A percentile compares a stretch with the other conserved stretches of the same genome.
Conservation (phyloP, 1,284 basidiomycete species). For the Leccinum insigne region DNA sequence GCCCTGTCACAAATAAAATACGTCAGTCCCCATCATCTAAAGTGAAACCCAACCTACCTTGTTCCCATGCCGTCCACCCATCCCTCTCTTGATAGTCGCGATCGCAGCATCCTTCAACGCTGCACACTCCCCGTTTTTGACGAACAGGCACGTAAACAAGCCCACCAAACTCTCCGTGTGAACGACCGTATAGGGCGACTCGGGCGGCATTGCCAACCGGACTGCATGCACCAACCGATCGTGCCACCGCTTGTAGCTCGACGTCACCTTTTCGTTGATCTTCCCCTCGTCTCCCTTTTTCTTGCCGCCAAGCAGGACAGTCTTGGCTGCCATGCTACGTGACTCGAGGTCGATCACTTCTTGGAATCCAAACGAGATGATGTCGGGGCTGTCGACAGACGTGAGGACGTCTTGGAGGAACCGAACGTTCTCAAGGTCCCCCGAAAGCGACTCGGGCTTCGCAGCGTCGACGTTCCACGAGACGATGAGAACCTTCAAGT, state of each 20-base stretch:
- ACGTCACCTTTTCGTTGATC: slow-evolving; percentile 78
- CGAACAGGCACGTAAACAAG: slow-evolving; percentile 86
- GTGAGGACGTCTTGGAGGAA: slow-evolving; percentile 74
- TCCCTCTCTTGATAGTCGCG: slow-evolving; percentile 89
- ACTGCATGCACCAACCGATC: slow-evolving; percentile 80
- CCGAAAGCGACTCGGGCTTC: slow-evolving; percentile 72
- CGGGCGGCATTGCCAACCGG: slow-evolving; percentile 63
- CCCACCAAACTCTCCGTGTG: slow-evolving; percentile 92
- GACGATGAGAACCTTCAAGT: slow-evolving; percentile 79
- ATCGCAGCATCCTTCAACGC: slow-evolving; percentile 73
- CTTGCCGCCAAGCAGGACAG: slow-evolving; percentile 73
- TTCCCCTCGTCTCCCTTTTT: slow-evolving; percentile 65
- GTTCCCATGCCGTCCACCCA: slow-evolving; percentile 94
- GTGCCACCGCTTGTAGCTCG: slow-evolving; percentile 86
- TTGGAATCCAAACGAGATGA: slow-evolving; percentile 94
- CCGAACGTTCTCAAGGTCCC: slow-evolving; percentile 61
- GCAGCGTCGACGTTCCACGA: slow-evolving; percentile 96
- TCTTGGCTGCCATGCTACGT: slow-evolving; percentile 90
- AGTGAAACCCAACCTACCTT: slow-evolving; percentile 56
- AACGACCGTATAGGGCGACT: slow-evolving; percentile 74
- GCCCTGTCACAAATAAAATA: slow-evolving; percentile 50
- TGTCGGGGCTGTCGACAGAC: slow-evolving; percentile 77
- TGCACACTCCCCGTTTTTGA: slow-evolving; percentile 63
- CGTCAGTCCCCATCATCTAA: background rate
- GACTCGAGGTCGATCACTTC: slow-evolving; percentile 95